Base-by-base conservation (phyloP, 345 rosid genomes). In the Gossypium turneri region DNA sequence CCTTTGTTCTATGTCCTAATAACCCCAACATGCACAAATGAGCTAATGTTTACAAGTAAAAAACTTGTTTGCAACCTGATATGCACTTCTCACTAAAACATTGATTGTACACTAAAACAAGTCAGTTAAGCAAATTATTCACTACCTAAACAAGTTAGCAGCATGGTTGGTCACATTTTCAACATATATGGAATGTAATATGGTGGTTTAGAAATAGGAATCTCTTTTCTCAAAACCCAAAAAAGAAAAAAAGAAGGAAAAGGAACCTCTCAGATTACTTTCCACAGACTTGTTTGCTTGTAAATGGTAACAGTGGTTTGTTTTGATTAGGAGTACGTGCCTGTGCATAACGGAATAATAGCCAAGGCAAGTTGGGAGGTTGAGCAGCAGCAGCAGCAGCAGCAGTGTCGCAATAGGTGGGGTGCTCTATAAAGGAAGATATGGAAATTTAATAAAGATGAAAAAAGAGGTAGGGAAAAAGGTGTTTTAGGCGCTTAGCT, bases 331-430 rank as follows among this genome's bases (percentile, higher is more conserved):
- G 98, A 87, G 70, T 93, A 91, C 82, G 90, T 84, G 82, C 97
- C 97, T 29, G 91, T 88, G 78, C 88, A 80, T 80, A 94, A 88
- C 81, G 94, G 97, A 78, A 84, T 78, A 63, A 82, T 93, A 65
- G 88, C 90, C 55, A 93, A 84, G 81, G 89, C 88, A 75, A 93
- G 79, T 57, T 93, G 92, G 98, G 97, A 91, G 76, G 79, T 81
- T 52, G 97, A 22, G 24, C 24, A 88, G 20, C 79, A 81, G 3
- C 25, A 24, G 25, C 25, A 24, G 2, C 75, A 75, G 56, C 73
- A n/a, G n/a, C 45, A 58, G 53, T 34, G 10, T 80, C 73, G 58
- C 82, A 81, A 66, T 85, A 79, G 76, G 82, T 78, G 79, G 89
- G 76, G 73, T 76, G 86, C 89, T 74, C 86, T 82, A 44, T 88